These are phyloP conservation scores for Casaregolazyma suthepensis DNA, from an alignment of 1,139 yeast species.

Conservation along the genomic window DNA sequence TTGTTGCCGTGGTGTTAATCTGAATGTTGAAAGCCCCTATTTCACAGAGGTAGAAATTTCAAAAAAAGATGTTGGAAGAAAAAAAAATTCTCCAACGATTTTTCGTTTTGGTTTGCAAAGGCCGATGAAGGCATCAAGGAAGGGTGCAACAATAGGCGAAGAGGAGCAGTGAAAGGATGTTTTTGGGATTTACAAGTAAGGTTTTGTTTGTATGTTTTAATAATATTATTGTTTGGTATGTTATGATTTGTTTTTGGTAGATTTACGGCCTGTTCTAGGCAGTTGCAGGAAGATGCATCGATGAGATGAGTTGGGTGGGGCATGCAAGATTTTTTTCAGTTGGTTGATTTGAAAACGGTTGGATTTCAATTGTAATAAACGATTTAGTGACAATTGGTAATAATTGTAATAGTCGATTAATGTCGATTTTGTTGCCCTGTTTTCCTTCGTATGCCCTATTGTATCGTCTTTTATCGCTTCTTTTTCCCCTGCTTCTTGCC, in stretches of 20 bases:
- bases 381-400: no score
- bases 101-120: not conserved
- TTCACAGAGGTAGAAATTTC: not conserved
- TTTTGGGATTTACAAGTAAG: not conserved
- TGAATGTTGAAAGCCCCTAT: not conserved
- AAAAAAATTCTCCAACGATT: not conserved
- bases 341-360: no score
- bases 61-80: not conserved
- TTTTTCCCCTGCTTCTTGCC: no score
- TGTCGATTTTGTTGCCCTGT: no score
- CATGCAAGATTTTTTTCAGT: no score
- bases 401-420: no score
- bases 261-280: not conserved
- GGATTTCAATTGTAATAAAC: no score
- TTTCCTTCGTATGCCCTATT: no score
- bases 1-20: not conserved
- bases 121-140: not conserved
- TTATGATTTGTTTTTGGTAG: not conserved
- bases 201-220: no score
- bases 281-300: not conserved
- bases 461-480: no score
- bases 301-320: not conserved
- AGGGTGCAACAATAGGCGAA: not conserved
- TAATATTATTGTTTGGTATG: not conserved
- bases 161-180: not conserved